These are phyloP conservation scores for Dioscorea cayenensis DNA, from an alignment of 116 monocot species.

Conservation along the genomic window DNA sequence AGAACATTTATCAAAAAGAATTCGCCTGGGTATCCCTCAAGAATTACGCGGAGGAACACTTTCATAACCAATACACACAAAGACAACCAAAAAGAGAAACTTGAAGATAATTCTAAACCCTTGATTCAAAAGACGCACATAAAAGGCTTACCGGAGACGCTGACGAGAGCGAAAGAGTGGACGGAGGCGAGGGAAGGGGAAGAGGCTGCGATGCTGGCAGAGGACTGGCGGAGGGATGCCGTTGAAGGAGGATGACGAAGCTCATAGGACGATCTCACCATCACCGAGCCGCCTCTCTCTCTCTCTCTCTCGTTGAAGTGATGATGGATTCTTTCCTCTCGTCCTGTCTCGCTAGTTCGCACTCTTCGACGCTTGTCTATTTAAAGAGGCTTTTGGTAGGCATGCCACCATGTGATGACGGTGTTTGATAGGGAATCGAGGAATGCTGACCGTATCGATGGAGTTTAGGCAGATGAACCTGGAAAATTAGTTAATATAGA, in stretches of 20 bases:
- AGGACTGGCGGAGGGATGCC: conserved; percentile 12
- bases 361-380: too few relatives aligned
- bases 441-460: too few relatives aligned
- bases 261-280: conserved; percentile 43
- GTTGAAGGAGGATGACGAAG: conserved; percentile 21
- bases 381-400: too few relatives aligned
- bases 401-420: too few relatives aligned
- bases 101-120: background rate
- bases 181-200: conserved; percentile 1
- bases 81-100: background rate
- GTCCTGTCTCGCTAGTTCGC: too few relatives aligned
- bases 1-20: background rate
- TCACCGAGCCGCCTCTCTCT: background rate
- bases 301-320: too few relatives aligned
- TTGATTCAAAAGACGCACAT: background rate
- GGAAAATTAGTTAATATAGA: too few relatives aligned
- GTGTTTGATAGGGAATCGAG: too few relatives aligned
- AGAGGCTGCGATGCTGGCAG: conserved; percentile 5
- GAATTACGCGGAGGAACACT: background rate
- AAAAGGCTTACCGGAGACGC: conserved; percentile 16
- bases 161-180: conserved; percentile 9
- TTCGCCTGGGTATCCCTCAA: background rate
- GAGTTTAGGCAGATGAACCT: too few relatives aligned
- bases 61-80: background rate
- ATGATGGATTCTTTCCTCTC: too few relatives aligned